These are phyloP conservation scores for Beta corolliflora DNA, from an alignment of 179 eudicot genomes.

Conservation along the genomic window DNA sequence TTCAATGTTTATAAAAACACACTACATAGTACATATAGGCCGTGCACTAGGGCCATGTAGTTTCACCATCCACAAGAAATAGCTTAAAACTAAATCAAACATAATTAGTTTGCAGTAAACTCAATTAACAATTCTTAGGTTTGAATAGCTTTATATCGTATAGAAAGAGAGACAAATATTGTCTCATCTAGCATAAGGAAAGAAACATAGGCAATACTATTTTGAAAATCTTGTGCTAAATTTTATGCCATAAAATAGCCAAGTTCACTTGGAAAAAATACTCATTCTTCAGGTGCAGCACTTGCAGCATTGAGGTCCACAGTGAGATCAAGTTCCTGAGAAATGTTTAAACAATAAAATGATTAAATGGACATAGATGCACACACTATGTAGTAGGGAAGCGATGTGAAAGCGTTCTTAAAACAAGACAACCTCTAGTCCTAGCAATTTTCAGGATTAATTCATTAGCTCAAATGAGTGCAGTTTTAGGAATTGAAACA, in stretches of 20 bases:
- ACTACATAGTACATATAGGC: too few relatives aligned
- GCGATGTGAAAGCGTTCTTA: too few relatives aligned
- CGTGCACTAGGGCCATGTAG: too few relatives aligned
- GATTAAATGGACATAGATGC: neutral
- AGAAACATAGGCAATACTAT: neutral
- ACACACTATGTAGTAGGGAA: too few relatives aligned
- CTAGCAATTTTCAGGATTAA: too few relatives aligned
- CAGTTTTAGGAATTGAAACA: too few relatives aligned
- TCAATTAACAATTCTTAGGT: neutral
- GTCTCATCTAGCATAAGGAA: neutral
- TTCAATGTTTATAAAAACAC: too few relatives aligned
- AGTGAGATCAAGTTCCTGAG: slow-evolving; percentile 64
- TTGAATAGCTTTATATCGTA: neutral
- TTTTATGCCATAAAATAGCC: too few relatives aligned
- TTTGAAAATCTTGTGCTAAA: slow-evolving; percentile 3
- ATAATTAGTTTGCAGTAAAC: neutral
- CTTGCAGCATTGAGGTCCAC: slow-evolving; percentile 77
- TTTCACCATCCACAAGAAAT: too few relatives aligned
- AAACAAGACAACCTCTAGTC: too few relatives aligned
- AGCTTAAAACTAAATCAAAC: neutral
- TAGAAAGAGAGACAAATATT: neutral
- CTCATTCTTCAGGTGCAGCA: slow-evolving; percentile 57
- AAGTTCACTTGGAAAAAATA: neutral
- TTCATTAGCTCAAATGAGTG: too few relatives aligned
- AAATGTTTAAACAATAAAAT: neutral